Conservation (phyloP, 1,139 yeast species). For the Sugiyamaella neomexicana region DNA sequence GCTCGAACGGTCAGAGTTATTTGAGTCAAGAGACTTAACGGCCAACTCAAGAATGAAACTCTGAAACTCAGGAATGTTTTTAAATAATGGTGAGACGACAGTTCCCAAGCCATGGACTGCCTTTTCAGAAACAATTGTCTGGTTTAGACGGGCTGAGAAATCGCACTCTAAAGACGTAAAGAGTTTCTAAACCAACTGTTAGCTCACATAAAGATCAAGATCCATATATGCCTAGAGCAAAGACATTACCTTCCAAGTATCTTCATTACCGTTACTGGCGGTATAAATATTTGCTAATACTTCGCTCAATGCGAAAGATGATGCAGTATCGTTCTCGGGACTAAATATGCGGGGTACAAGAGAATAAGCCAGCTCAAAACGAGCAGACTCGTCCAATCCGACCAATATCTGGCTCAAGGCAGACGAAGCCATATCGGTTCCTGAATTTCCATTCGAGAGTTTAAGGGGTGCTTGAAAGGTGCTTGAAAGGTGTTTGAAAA, state of each 20-base stretch:
- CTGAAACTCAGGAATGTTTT: constrained; percentile 1
- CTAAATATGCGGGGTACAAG: constrained; percentile 7
- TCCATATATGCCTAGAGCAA: background rate
- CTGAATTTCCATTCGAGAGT: background rate
- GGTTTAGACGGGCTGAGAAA: background rate
- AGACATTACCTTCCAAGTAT: constrained; percentile 6
- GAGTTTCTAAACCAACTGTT: constrained; percentile 2
- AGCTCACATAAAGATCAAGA: background rate
- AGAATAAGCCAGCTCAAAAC: constrained; percentile 4
- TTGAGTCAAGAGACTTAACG: background rate
- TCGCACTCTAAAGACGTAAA: background rate
- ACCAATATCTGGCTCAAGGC: constrained; percentile 9
- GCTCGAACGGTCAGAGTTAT: background rate
- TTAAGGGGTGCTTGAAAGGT: constrained; percentile 5
- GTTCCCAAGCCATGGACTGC: constrained; percentile 4
- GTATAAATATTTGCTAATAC: constrained; percentile 6
- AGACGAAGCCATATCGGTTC: background rate
- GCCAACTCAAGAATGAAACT: background rate
- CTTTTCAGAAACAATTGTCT: background rate
- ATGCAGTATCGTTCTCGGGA: background rate
- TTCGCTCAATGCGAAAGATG: constrained; percentile 4
- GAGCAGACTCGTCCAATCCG: constrained; percentile 8
- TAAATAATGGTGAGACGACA: constrained; percentile 3
- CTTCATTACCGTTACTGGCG: background rate
- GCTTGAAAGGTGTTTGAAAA: constrained; percentile 9